phyloP scores from a whole-genome alignment of 2,329 filamentous ascomycete species.

The Periconia digitata region DNA sequence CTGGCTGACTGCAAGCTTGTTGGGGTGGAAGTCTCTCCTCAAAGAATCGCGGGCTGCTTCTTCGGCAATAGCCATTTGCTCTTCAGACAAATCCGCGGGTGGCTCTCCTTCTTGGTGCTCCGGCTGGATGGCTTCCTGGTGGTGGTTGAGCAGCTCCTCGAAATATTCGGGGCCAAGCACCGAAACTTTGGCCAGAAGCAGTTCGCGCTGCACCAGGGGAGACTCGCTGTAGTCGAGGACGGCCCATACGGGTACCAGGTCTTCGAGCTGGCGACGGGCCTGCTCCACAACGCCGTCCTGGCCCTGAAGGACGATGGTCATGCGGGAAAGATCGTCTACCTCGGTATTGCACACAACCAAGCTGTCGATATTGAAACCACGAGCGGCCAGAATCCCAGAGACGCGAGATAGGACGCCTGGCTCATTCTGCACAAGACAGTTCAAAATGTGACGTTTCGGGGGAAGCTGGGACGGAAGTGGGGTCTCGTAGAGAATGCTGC shows the following conservation, averaged over 20 bases:
- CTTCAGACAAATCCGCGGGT: conserved; percentile 30
- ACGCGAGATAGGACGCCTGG: conserved; percentile 95
- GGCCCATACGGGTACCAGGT: conserved; percentile 96
- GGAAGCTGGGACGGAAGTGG: conserved; percentile 80
- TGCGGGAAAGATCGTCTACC: conserved; percentile 92
- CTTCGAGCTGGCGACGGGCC: conserved; percentile 90
- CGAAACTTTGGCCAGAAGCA: conserved; percentile 93
- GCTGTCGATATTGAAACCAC: conserved; percentile 99
- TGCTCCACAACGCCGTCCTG: conserved; percentile 98
- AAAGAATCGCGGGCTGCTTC: conserved; percentile 45
- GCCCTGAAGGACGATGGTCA: conserved; percentile 97
- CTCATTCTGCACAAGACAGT: conserved; percentile 98
- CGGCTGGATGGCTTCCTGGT: conserved; percentile 70
- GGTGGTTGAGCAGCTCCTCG: conserved; percentile 92
- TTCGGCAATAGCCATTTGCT: conserved; percentile 32
- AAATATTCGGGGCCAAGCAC: conserved; percentile 98
- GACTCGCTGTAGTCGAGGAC: conserved; percentile 94
- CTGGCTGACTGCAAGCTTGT: conserved; percentile 80
- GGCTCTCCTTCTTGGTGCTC: conserved; percentile 26
- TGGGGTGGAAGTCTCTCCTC: conserved; percentile 79
- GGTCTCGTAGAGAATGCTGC: conserved; percentile 98
- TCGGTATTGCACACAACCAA: conserved; percentile 97
- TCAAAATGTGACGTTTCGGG: conserved; percentile 92
- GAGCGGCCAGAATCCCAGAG: conserved; percentile 90
- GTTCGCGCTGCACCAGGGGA: conserved; percentile 91